phyloP scores from a whole-genome alignment of 2,329 filamentous ascomycete species.

The Colletotrichum orchidophilum region DNA sequence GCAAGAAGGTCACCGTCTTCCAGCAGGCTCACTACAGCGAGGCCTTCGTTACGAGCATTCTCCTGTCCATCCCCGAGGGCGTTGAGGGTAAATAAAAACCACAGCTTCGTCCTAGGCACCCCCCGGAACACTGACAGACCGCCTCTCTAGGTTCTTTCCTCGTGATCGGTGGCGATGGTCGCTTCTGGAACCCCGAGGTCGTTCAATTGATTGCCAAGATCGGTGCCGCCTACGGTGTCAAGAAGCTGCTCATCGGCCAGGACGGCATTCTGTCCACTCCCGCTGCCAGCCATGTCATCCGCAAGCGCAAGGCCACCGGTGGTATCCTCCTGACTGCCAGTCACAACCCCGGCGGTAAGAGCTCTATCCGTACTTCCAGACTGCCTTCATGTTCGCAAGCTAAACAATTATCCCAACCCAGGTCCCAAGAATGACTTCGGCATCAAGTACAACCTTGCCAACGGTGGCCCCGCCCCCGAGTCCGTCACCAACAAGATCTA shows the following conservation, averaged over 20 bases:
- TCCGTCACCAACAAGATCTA: slow-evolving; percentile 98
- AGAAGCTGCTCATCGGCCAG: slow-evolving; percentile 97
- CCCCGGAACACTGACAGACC: slow-evolving; percentile 4
- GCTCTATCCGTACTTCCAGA: background rate
- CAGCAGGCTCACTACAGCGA: slow-evolving; percentile 96
- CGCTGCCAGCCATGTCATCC: slow-evolving; percentile 94
- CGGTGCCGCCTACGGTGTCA: slow-evolving; percentile 94
- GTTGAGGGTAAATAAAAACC: slow-evolving; percentile 68
- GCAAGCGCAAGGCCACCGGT: slow-evolving; percentile 92
- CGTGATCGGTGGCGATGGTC: slow-evolving; percentile 96
- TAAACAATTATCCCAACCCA: slow-evolving; percentile 46
- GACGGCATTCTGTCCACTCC: slow-evolving; percentile 97
- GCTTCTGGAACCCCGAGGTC: slow-evolving; percentile 97
- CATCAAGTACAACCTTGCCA: slow-evolving; percentile 99
- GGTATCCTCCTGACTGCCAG: slow-evolving; percentile 97
- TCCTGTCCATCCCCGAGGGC: slow-evolving; percentile 96
- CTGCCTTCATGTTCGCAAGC: background rate
- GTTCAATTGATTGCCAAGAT: slow-evolving; percentile 98
- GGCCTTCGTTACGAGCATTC: slow-evolving; percentile 91
- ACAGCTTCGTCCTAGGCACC: background rate
- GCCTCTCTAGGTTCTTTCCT: slow-evolving; percentile 73
- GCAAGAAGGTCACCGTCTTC: slow-evolving; percentile 99
- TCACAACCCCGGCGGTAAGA: slow-evolving; percentile 95
- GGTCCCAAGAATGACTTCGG: slow-evolving; percentile 95
- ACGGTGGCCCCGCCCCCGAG: slow-evolving; percentile 95